Percentiles rank a stretch among this genome's conserved stretches.
Evolutionary conservation across 2,329 filamentous ascomycete species (phyloP).

Genomic region (Zymoseptoria pseudotritici): DNA sequence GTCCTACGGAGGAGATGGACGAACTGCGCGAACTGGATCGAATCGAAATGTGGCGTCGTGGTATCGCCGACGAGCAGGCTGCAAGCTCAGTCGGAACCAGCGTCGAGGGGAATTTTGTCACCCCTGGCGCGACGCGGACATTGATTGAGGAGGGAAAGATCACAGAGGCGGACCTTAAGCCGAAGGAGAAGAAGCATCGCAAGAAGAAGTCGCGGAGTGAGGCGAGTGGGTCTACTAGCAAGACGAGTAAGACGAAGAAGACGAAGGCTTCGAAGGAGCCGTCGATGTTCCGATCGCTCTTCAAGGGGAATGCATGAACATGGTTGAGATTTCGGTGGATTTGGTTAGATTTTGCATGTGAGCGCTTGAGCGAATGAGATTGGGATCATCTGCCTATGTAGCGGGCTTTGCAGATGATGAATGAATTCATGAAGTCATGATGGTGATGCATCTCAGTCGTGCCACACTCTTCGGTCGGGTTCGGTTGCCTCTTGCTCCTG

Average conservation of each 20-base stretch:
- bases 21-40: constrained; percentile 51
- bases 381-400: background rate
- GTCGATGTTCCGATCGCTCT: constrained; percentile 36
- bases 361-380: constrained; percentile 3
- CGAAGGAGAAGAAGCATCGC: constrained; percentile 21
- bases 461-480: background rate
- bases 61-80: constrained; percentile 52
- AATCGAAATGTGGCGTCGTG: constrained; percentile 57
- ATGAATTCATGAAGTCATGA: background rate
- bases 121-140: constrained; percentile 45
- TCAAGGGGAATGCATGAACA: constrained; percentile 22
- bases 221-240: constrained; percentile 10
- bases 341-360: background rate
- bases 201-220: constrained; percentile 25
- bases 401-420: background rate
- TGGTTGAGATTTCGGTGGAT: background rate
- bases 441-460: background rate
- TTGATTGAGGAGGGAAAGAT: constrained; percentile 40
- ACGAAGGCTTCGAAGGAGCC: constrained; percentile 35
- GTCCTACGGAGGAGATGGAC: constrained; percentile 38
- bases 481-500: background rate
- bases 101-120: constrained; percentile 60
- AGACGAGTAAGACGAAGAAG: constrained; percentile 17
- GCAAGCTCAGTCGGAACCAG: constrained; percentile 48
- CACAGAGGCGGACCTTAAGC: constrained; percentile 40